phyloP scores from a whole-genome alignment of 1,284 basidiomycete species.

The Crucibulum parvulum region DNA sequence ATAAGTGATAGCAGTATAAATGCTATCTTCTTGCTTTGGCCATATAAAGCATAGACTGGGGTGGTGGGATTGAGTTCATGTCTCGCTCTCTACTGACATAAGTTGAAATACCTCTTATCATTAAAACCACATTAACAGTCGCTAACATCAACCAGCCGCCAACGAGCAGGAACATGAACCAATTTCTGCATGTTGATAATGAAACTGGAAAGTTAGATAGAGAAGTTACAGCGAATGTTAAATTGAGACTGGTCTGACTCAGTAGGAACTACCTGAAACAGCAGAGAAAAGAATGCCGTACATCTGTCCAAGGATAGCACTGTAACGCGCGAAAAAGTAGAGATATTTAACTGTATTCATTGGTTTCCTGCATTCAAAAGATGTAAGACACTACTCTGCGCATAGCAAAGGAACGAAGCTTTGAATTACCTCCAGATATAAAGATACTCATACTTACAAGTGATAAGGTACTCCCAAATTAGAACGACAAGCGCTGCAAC shows the following conservation, averaged over 20 bases:
- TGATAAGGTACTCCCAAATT: slow-evolving; percentile 11
- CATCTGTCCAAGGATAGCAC: neutral
- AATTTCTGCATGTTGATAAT: neutral
- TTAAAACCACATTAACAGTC: slow-evolving; percentile 8
- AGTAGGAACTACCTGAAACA: neutral
- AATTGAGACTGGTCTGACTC: neutral
- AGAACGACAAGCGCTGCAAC: slow-evolving; percentile 11
- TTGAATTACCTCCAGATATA: slow-evolving; percentile 11
- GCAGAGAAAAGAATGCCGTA: neutral
- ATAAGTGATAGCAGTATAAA: neutral
- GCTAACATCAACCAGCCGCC: slow-evolving; percentile 4
- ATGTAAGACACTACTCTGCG: no score
- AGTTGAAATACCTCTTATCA: slow-evolving; percentile 11
- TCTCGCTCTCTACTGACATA: neutral
- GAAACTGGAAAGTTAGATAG: neutral
- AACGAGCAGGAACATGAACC: neutral
- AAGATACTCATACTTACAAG: slow-evolving; percentile 4
- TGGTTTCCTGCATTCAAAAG: neutral
- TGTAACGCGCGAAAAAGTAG: neutral
- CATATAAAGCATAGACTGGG: slow-evolving; percentile 1
- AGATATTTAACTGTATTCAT: neutral
- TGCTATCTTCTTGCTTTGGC: neutral
- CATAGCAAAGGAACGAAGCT: neutral
- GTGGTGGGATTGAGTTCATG: neutral
- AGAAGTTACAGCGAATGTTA: neutral